Percentiles rank a stretch among this genome's conserved stretches.
Evolutionary conservation across 495 filamentous ascomycete species (phyloP).

Genomic region (Podospora australis): DNA sequence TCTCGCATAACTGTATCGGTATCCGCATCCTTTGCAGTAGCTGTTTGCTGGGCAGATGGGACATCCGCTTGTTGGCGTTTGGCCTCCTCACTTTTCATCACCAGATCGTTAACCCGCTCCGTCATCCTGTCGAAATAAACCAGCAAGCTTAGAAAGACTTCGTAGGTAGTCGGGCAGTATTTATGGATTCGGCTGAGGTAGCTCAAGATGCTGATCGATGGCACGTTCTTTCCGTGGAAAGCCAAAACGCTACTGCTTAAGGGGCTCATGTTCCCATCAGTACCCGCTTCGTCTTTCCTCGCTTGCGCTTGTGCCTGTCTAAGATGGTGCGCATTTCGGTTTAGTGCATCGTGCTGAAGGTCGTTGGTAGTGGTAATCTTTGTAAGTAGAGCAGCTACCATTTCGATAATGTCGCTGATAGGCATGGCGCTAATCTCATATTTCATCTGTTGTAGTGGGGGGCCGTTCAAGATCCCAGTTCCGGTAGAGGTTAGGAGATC

Average conservation of each 20-base stretch:
- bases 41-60: slow-evolving; percentile 16
- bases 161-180: slow-evolving; percentile 97
- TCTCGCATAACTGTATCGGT: slow-evolving; percentile 33
- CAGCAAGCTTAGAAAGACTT: slow-evolving; percentile 90
- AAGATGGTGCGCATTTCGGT: slow-evolving; percentile 42
- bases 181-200: slow-evolving; percentile 97
- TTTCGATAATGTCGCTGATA: slow-evolving; percentile 95
- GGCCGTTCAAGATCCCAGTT: slow-evolving; percentile 43
- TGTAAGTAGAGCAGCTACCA: slow-evolving; percentile 96
- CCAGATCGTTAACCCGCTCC: slow-evolving; percentile 74
- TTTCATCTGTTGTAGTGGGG: slow-evolving; percentile 48
- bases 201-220: slow-evolving; percentile 92
- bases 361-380: slow-evolving; percentile 99
- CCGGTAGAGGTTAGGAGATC: slow-evolving; percentile 49
- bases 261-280: slow-evolving; percentile 58
- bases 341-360: slow-evolving; percentile 69
- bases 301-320: slow-evolving; percentile 39
- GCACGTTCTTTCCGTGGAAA: slow-evolving; percentile 99
- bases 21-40: slow-evolving; percentile 12
- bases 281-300: slow-evolving; percentile 46
- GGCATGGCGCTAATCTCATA: slow-evolving; percentile 99
- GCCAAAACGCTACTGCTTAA: slow-evolving; percentile 88
- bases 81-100: slow-evolving; percentile 38
- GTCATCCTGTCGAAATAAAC: slow-evolving; percentile 99
- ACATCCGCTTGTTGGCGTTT: too few species aligned